Evolutionary conservation across 257 asterid genomes (phyloP), one percentile per base, ranked within the genome.

Genomic region (Solanum pinnatisectum): DNA sequence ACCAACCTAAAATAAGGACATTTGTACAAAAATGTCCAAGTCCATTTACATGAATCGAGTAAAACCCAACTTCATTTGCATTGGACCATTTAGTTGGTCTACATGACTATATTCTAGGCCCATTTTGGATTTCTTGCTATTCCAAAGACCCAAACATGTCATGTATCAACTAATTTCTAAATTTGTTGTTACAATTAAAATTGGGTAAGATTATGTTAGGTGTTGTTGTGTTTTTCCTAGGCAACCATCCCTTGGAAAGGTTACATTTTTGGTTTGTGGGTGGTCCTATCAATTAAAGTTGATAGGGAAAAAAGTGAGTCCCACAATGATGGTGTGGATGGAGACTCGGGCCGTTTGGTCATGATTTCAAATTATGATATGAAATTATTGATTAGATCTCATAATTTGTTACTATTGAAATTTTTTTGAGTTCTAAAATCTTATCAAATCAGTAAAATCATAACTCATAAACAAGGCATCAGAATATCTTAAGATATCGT

Each of bases 361-460:
- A 14, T 70, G 2, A 70, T 70, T 70, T 70, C 1, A 14, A 15
- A 30, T 70, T 5, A 3, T 70, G 39, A 14, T 8, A 3, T 27
- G 10, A 27, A 68, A 27, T 27, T n/a, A 23, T 23, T 60, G 6
- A 60, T 23, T 60, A 22, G 5, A 9, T 5, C 0, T 11, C 36
- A 67, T 27, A 67, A 67, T 25, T 27, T 12, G 2, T 0, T 32
- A 14, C 2, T 6, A 3, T 30, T 4, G 7, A 68, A 25, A 5
- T 1, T 27, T 13, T 0, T 1, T 3, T 0, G 2, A 68, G n/a
- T 65, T 2, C 4, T 68, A 3, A 3, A 15, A 3, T 68, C 3
- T 14, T 30, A 30, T 1, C 0, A 3, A 6, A 30, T 27, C 0
- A 27, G 18, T 5, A 5, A 12, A 63, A 1, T 2, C 4, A 25